These are phyloP conservation scores for Afroboletus lepidellus DNA, from an alignment of 1,284 basidiomycete genomes.

Conservation along the genomic window DNA sequence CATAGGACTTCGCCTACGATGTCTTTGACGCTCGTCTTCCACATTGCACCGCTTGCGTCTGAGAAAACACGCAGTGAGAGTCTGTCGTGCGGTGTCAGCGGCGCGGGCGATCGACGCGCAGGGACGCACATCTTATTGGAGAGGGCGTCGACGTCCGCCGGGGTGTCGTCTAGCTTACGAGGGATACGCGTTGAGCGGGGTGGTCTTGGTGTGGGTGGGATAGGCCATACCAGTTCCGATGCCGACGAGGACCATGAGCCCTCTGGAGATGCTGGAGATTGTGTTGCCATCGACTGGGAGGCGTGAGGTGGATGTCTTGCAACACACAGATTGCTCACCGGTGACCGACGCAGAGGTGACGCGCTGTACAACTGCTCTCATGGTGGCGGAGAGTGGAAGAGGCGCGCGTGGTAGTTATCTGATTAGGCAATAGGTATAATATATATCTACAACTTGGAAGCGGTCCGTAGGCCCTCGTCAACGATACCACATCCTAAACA, in stretches of 20 bases:
- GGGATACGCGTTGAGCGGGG: conserved; percentile 5
- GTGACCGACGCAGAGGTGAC: conserved; percentile 73
- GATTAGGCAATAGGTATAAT: conserved; percentile 4
- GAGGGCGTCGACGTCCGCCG: conserved; percentile 65
- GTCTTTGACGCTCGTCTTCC: conserved; percentile 83
- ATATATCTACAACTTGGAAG: neutral
- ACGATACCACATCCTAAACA: conserved; percentile 86
- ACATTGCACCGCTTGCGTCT: conserved; percentile 61
- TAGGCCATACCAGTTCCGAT: conserved; percentile 70
- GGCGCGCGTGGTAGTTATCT: neutral
- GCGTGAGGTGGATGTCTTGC: neutral
- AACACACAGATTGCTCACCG: conserved; percentile 41
- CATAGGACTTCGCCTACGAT: conserved; percentile 85
- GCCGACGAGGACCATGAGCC: conserved; percentile 86
- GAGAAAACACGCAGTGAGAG: conserved; percentile 73
- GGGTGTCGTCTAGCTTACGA: conserved; percentile 67
- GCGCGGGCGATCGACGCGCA: neutral
- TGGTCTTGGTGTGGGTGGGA: neutral
- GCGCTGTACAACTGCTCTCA: conserved; percentile 79
- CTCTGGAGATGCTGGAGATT: conserved; percentile 78
- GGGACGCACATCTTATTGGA: conserved; percentile 73
- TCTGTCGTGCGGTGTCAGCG: conserved; percentile 36
- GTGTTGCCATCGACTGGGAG: conserved; percentile 62
- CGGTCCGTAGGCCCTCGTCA: conserved; percentile 15
- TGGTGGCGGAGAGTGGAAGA: conserved; percentile 27